Base-by-base conservation (phyloP, 345 rosid species). In the Eucalyptus regnans region DNA sequence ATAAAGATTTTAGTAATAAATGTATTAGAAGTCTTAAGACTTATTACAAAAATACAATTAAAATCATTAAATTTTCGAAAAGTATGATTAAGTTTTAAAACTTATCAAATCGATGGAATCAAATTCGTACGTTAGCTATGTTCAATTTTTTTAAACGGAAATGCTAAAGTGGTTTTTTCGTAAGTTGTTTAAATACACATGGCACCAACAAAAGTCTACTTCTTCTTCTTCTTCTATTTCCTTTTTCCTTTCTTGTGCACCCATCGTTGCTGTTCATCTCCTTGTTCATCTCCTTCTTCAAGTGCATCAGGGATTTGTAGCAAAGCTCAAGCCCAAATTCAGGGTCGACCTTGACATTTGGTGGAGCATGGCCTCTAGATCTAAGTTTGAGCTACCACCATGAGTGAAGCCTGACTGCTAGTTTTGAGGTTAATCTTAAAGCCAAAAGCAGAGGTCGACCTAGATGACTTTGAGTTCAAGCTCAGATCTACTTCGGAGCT, bases 101-200 rank as follows among this genome's bases (percentile, higher is more conserved):
- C 27, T 71, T 37, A 10, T 20, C 27, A 37, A 71, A 71, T 37
- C 1, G 2, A 71, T 18, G 7, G 11, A 33, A 68, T 33, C 12
- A 31, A 68, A 9, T 33, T 71, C 7, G 7, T 5, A 1, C 0
- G 1, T 31, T 16, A 68, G 9, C 4, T 71, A 6, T 7, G 25
- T 71, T 17, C 33, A 18, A 71, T 33, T 71, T 71, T 16, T 68
- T n/a, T 18, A 18, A n/a, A n/a, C 11, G 22, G 9, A 68, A 68
- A 1, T 68, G 1, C 23, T 68, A 6, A 33, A 17, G 25, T 68
- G 12, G 41, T 11, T 31, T 16, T 66, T 66, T 31, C 17, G 16
- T 14, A 66, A 14, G 79, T n/a, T 66, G 8, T 64, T n/a, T 2
- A n/a, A n/a, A 14, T 29, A n/a, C 41, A 66, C 76, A 66, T 66